A percentile compares a stretch with the other conserved stretches of the same genome.
Evolutionary conservation across 2,329 filamentous ascomycete genomes (phyloP).

Genomic region (Ampelomyces quisqualis): DNA sequence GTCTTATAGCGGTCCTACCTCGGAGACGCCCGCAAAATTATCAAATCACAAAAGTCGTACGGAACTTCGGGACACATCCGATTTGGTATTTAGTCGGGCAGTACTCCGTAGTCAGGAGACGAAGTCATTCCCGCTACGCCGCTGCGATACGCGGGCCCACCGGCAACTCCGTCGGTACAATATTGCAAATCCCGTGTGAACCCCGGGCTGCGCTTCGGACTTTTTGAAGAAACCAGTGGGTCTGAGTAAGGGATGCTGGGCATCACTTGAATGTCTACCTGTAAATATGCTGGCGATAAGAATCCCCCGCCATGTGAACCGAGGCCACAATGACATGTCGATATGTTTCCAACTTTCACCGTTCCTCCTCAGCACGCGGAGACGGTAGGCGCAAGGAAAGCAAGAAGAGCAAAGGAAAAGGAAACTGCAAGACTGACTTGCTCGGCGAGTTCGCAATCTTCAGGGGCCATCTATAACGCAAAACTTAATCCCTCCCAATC

Average conservation of each 20-base stretch:
- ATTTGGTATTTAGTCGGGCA: too few relatives aligned
- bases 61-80: too few relatives aligned
- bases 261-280: conserved; percentile 4
- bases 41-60: too few relatives aligned
- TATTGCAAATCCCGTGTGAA: too few relatives aligned
- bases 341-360: conserved; percentile 33
- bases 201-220: too few relatives aligned
- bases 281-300: conserved; percentile 8
- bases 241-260: conserved; percentile 6
- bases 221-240: too few relatives aligned
- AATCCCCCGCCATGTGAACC: conserved; percentile 4
- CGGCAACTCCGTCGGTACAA: too few relatives aligned
- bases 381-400: conserved; percentile 28
- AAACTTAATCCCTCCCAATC: conserved; percentile 13
- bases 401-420: conserved; percentile 23
- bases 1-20: too few relatives aligned
- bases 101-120: too few relatives aligned
- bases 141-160: too few relatives aligned
- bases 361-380: conserved; percentile 28
- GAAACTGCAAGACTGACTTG: conserved; percentile 19
- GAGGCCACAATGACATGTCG: conserved; percentile 11
- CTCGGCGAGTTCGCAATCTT: conserved; percentile 25
- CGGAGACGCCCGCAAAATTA: too few relatives aligned
- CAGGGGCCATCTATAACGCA: conserved; percentile 19
- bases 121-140: too few relatives aligned